Base-by-base conservation (phyloP, 2,329 filamentous ascomycete genomes). In the Ilyonectria destructans region DNA sequence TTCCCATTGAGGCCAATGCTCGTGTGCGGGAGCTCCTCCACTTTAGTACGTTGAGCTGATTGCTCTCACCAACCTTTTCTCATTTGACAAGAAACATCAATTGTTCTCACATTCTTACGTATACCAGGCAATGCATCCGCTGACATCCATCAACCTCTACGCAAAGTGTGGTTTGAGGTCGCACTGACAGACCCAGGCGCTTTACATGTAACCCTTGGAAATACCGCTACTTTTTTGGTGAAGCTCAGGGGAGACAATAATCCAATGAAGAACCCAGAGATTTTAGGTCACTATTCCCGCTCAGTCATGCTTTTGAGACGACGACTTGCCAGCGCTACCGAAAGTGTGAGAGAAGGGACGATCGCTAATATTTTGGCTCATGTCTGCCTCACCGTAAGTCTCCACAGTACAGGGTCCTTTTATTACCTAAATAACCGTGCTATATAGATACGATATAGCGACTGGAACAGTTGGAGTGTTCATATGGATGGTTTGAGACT, bases 281-380 rank as follows among this genome's bases (percentile, higher is more conserved):
- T 59, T 40, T 9, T 49, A 13, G 7, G 33, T 6, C 57, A 59
- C 45, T 59, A 40, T 19, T 21, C 29, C 2, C 31, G 19, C 4
- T 59, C 57, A 8, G 45, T 59, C 7, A 37, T n/a, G 15, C 26
- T 51, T 13, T 51, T 59, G 19, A 49, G 57, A 23, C 45, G 10
- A 37, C 57, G 57, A 26, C 31, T 59, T 6, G 43, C 13, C 12
- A 51, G 17, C 8, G 8, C 46, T n/a, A 23, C 31, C 6, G 57
- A 59, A 15, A 26, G 23, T 17, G 29, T 37, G 4, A 33, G n/a
- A n/a, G 57, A 59, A 49, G 57, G 57, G 15, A 40, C 57, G 6
- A 40, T 51, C 12, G 45, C 57, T 8, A 59, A 59, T 26, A 40
- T 59, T 6, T 37, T 59, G 15, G 57, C 45, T 29, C 57, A 59